Percentiles rank a stretch among this genome's conserved stretches.
Evolutionary conservation across 306 rosid genomes (phyloP).

Genomic region (Lupinus albus): DNA sequence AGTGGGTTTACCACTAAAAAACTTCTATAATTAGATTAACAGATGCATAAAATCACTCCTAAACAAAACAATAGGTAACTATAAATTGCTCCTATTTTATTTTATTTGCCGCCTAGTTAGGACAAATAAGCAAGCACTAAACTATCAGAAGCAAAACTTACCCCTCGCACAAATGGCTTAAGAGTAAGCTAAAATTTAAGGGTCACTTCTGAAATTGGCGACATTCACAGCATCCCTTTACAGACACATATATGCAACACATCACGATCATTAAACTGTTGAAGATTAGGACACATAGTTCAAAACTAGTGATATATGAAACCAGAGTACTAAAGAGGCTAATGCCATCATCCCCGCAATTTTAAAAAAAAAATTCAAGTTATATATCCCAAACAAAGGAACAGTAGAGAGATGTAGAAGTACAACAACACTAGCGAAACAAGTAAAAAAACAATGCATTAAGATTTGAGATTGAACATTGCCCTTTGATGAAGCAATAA

Average conservation of each 20-base stretch:
- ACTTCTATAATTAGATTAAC: conserved; percentile 10
- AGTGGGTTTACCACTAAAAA: conserved; percentile 27
- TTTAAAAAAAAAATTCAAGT: conserved; percentile 1
- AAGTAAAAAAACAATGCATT: conserved; percentile 15
- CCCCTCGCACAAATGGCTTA: conserved; percentile 15
- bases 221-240: conserved; percentile 18
- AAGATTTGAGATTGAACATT: background rate
- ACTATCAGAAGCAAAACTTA: conserved; percentile 19
- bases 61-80: conserved; percentile 12
- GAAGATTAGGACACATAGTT: conserved; percentile 12
- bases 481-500: conserved; percentile 27
- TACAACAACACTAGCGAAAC: conserved; percentile 25
- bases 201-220: conserved; percentile 32
- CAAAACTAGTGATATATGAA: background rate
- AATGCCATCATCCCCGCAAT: conserved; percentile 28
- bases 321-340: conserved; percentile 17
- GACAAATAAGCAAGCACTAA: conserved; percentile 16
- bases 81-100: conserved; percentile 18
- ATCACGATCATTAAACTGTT: conserved; percentile 5
- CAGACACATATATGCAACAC: conserved; percentile 8
- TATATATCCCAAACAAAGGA: conserved; percentile 11
- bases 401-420: conserved; percentile 28
- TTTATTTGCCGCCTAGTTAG: background rate
- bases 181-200: conserved; percentile 7
- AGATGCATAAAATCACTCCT: conserved; percentile 28